phyloP scores from a whole-genome alignment of 768 basidiomycete genomes.

The Mycena albidolilacea region DNA sequence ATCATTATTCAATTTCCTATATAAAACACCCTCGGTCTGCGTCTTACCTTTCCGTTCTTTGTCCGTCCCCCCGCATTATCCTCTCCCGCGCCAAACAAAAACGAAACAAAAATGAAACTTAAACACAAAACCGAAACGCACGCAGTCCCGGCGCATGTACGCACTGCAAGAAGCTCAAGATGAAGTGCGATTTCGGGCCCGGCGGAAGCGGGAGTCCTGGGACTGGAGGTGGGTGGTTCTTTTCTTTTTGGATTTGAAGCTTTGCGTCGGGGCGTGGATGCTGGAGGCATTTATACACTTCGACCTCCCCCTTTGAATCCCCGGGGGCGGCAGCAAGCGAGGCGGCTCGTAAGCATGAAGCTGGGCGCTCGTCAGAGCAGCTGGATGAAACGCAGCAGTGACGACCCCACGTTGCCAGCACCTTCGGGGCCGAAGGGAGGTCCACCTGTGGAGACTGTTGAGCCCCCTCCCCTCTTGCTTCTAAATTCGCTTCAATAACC shows the following conservation, averaged over 20 bases:
- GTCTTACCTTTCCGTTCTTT: background rate
- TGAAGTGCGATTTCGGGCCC: background rate
- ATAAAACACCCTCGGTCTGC: too few species aligned
- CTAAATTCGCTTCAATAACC: background rate
- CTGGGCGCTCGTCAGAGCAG: too few species aligned
- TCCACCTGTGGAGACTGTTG: too few species aligned
- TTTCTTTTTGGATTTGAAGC: background rate
- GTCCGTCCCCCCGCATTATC: background rate
- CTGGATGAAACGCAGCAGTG: too few species aligned
- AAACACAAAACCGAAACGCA: background rate
- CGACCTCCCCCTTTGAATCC: too few species aligned
- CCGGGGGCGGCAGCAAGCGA: too few species aligned
- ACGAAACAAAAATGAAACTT: background rate
- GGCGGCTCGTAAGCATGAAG: too few species aligned
- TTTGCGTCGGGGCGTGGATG: background rate
- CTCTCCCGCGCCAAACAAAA: background rate
- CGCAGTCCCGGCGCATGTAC: background rate
- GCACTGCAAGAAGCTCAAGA: slow-evolving; percentile 43
- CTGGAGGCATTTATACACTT: background rate
- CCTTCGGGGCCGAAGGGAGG: too few species aligned
- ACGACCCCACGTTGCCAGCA: too few species aligned
- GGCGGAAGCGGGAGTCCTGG: background rate
- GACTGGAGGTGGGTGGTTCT: background rate
- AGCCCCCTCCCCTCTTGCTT: background rate
- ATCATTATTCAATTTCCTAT: background rate